Evolutionary conservation across 2,329 filamentous ascomycete genomes (phyloP).

Genomic region (Aspergillus sojae): DNA sequence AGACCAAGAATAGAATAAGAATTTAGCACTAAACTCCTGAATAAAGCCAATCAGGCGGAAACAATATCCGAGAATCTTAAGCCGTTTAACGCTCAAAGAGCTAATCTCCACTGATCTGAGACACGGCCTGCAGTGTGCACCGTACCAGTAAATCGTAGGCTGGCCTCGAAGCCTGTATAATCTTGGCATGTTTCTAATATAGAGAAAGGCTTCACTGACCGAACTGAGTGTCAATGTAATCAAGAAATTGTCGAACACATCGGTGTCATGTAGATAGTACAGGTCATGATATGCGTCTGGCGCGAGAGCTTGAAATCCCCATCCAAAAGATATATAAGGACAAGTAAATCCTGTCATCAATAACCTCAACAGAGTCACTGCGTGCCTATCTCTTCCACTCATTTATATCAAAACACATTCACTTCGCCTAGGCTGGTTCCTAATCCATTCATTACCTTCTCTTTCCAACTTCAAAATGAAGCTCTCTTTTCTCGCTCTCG

Average conservation of each 20-base stretch:
- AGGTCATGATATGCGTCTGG: neutral
- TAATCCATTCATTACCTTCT: neutral
- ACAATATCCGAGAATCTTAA: too few relatives aligned
- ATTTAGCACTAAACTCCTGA: too few relatives aligned
- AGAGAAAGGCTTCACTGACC: neutral
- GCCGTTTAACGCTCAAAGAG: too few relatives aligned
- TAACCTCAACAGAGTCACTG: neutral
- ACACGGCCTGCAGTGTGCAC: neutral
- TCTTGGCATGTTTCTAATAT: conserved; percentile 1
- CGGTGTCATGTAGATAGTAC: neutral
- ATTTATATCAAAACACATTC: neutral
- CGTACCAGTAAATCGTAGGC: neutral
- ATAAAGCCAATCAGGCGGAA: too few relatives aligned
- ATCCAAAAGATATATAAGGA: neutral
- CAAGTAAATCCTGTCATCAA: neutral
- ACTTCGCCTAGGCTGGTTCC: neutral
- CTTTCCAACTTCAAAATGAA: neutral
- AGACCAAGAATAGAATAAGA: too few relatives aligned
- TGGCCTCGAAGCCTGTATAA: neutral
- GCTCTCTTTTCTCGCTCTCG: neutral
- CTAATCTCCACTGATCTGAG: neutral
- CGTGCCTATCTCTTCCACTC: neutral
- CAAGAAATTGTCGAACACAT: neutral
- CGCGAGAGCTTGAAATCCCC: neutral
- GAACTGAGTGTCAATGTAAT: too few relatives aligned